Evolutionary conservation across 352 stramenopile species (phyloP).

Genomic region (Peronosclerospora sorghi): DNA sequence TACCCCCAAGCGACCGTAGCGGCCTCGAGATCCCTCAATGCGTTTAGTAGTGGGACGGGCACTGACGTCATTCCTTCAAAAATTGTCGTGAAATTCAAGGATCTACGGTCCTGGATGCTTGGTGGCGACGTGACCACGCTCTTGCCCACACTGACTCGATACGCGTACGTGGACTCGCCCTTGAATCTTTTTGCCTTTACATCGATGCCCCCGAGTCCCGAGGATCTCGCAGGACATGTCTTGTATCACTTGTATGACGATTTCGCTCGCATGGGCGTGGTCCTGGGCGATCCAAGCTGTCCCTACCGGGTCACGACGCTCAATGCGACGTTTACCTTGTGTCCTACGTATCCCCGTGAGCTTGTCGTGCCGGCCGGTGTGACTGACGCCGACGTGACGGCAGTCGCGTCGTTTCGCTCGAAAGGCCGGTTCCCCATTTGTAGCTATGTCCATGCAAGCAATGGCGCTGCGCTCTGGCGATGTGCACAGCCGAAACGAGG

Average conservation of each 20-base stretch:
- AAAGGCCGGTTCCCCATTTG: conserved; percentile 77
- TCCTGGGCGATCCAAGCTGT: conserved; percentile 20
- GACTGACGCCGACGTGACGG: conserved; percentile 50
- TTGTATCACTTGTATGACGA: conserved; percentile 60
- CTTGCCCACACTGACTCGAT: conserved; percentile 57
- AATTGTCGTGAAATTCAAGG: conserved; percentile 75
- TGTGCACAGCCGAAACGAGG: conserved; percentile 81
- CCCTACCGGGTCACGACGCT: conserved; percentile 47
- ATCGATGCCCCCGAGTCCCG: conserved; percentile 8
- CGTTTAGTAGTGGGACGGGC: conserved; percentile 2
- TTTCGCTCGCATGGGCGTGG: conserved; percentile 66
- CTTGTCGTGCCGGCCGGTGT: conserved; percentile 60
- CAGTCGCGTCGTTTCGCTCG: conserved; percentile 69
- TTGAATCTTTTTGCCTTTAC: conserved; percentile 64
- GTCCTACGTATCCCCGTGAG: conserved; percentile 66
- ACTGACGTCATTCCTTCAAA: conserved; percentile 23
- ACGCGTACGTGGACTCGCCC: conserved; percentile 61
- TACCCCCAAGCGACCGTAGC: conserved; percentile 44
- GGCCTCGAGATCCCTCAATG: conserved; percentile 19
- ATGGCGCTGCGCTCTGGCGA: conserved; percentile 66
- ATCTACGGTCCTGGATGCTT: conserved; percentile 59
- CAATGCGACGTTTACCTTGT: conserved; percentile 62
- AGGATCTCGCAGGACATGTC: conserved; percentile 36
- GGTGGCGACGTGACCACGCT: conserved; percentile 48
- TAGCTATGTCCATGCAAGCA: conserved; percentile 62